Evolutionary conservation across 176 grass and related monocot species (phyloP), one percentile per base, ranked within the genome.

Genomic region (Phoenix dactylifera): DNA sequence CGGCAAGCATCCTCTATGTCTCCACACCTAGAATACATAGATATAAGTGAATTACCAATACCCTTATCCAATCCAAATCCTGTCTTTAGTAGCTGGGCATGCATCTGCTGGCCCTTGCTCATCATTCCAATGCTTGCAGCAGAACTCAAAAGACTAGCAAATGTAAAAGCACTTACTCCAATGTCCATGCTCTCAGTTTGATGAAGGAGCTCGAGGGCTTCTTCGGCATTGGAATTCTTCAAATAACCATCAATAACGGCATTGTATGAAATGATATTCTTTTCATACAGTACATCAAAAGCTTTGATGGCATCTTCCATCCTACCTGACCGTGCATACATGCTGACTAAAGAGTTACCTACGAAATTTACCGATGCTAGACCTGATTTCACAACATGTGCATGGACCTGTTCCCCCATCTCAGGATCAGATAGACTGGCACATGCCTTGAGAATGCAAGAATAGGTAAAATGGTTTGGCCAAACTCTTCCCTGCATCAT

Each of bases 21-120:
- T 28, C 86, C 91, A 44, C 91, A 90, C 60, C 83, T 96, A 50
- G 83, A 90, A 59, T 96, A 96, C 86, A 96, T 87, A 23, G 86
- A 82, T 54, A 96, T 77, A 82, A 97, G 78, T 16, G 87, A 91
- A 55, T 91, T 88, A 9, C 68, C 51, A 59, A 97, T 72, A 48
- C 65, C 72, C 67, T 63, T 69, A 78, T 90, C 83, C 55, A 57
- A 82, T 19, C 56, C 65, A 69, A 90, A 88, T 76, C 87, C 87
- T 60, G 72, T 50, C 51, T 96, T 90, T 16, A 96, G 50, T 49
- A 82, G 57, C 55, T 85, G 62, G n/a, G 83, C 74, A 67, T 96
- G 91, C 65, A 95, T 52, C 58, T 90, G 80, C 65, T 87, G 80
- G 51, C 83, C 86, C 69, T 77, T 95, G 70, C 63, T 87, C 67